Evolutionary conservation across 345 rosid genomes (phyloP).

Genomic region (Schrenkiella parvula): DNA sequence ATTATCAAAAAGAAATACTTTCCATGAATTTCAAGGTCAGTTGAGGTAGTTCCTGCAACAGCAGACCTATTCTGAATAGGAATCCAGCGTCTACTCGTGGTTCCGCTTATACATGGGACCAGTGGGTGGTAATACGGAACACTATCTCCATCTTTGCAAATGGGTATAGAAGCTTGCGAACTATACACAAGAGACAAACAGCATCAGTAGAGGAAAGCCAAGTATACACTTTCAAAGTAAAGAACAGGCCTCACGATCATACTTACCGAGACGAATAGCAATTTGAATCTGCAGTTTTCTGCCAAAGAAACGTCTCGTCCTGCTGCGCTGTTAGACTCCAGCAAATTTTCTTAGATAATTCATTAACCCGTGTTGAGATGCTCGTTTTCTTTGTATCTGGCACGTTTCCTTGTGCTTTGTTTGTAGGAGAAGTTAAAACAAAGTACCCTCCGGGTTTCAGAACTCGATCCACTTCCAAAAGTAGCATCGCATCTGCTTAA

Average conservation of each 20-base stretch:
- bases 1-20: slow-evolving; percentile 43
- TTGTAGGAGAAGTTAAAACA: slow-evolving; percentile 76
- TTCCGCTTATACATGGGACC: slow-evolving; percentile 70
- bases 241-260: not conserved
- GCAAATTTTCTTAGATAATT: slow-evolving; percentile 65
- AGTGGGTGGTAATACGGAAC: slow-evolving; percentile 77
- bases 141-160: slow-evolving; percentile 71
- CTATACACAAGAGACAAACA: slow-evolving; percentile 35
- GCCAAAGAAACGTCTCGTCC: slow-evolving; percentile 94
- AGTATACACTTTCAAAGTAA: not conserved
- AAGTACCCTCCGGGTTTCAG: slow-evolving; percentile 97
- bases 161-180: slow-evolving; percentile 44
- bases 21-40: slow-evolving; percentile 78
- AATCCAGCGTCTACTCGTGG: slow-evolving; percentile 77
- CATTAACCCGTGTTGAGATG: slow-evolving; percentile 52
- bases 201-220: not conserved
- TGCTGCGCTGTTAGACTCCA: slow-evolving; percentile 94
- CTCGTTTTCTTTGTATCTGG: slow-evolving; percentile 48
- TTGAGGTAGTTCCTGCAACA: slow-evolving; percentile 45
- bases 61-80: slow-evolving; percentile 83
- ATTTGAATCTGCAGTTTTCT: slow-evolving; percentile 61
- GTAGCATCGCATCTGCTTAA: slow-evolving; percentile 75
- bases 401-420: slow-evolving; percentile 53
- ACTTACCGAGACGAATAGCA: slow-evolving; percentile 76
- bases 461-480: slow-evolving; percentile 88